Percentiles rank a stretch among this genome's conserved stretches.
Evolutionary conservation across 768 basidiomycete genomes (phyloP).

Genomic region (Psilocybe sp.): DNA sequence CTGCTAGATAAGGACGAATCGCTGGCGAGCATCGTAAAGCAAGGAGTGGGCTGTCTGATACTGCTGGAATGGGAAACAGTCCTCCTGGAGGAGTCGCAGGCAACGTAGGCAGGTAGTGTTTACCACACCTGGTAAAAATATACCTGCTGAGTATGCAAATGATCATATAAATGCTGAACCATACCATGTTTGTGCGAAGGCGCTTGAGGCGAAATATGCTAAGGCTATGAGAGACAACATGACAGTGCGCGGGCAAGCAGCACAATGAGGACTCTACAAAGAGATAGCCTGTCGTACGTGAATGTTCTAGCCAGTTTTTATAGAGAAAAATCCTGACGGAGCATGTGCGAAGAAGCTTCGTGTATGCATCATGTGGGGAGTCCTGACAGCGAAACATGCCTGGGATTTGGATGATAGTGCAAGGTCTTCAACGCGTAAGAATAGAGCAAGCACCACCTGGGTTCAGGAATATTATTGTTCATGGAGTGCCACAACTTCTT

Average conservation of each 20-base stretch:
- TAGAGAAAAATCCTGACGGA: background rate
- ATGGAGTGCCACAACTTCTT: too few species aligned
- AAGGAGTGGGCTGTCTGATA: constrained; percentile 37
- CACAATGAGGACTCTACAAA: background rate
- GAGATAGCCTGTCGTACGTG: background rate
- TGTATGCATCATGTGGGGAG: too few species aligned
- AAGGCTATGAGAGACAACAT: constrained; percentile 2
- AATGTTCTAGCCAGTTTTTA: background rate
- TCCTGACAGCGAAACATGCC: too few species aligned
- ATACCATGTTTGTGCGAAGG: constrained; percentile 18
- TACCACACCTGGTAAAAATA: constrained; percentile 47
- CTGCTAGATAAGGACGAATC: constrained; percentile 57
- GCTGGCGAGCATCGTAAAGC: constrained; percentile 58
- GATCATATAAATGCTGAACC: background rate
- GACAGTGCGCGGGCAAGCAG: background rate
- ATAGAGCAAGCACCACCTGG: too few species aligned
- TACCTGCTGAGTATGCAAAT: background rate
- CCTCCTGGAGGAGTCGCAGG: constrained; percentile 43
- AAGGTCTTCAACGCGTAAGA: too few species aligned
- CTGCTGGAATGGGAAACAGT: constrained; percentile 11
- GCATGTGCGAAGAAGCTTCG: constrained; percentile 1
- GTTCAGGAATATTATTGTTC: too few species aligned
- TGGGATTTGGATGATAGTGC: too few species aligned
- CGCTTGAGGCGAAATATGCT: constrained; percentile 1
- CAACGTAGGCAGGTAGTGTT: constrained; percentile 47